Percentiles rank a stretch among this genome's conserved stretches.
phyloP scores from a whole-genome alignment of 805 yeast genomes.

The Hanseniaspora pseudoguilliermondii region DNA sequence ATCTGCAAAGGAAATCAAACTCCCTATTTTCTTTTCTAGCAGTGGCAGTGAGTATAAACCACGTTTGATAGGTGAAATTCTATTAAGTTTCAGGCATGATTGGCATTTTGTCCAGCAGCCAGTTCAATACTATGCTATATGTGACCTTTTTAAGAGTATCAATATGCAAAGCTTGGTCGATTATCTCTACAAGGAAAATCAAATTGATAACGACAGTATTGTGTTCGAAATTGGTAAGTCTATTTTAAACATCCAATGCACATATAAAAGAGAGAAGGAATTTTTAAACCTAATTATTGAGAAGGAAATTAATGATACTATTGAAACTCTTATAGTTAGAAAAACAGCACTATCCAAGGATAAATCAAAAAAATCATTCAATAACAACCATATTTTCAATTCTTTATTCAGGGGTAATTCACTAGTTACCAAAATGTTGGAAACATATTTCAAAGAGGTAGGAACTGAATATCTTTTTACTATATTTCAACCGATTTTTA shows the following conservation, averaged over 20 bases:
- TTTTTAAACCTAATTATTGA: constrained; percentile 66
- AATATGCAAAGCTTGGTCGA: constrained; percentile 42
- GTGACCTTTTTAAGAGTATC: constrained; percentile 37
- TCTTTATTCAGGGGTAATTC: constrained; percentile 77
- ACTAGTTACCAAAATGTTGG: constrained; percentile 68
- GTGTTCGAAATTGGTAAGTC: constrained; percentile 40
- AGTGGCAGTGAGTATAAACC: constrained; percentile 18
- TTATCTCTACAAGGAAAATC: constrained; percentile 22
- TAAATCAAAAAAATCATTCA: constrained; percentile 2
- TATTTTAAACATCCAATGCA: constrained; percentile 49
- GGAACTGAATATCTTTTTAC: constrained; percentile 70
- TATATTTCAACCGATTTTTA: constrained; percentile 58
- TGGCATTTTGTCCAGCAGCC: constrained; percentile 52
- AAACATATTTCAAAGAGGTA: constrained; percentile 56
- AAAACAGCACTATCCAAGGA: constrained; percentile 13
- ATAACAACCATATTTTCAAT: constrained; percentile 33
- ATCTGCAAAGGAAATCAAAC: constrained; percentile 1
- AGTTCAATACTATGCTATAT: constrained; percentile 15
- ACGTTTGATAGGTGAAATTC: not conserved
- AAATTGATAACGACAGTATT: constrained; percentile 18
- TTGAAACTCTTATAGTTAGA: constrained; percentile 19
- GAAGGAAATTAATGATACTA: constrained; percentile 40
- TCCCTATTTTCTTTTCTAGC: not conserved
- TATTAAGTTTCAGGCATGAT: constrained; percentile 14
- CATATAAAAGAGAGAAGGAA: constrained; percentile 46